Base-by-base conservation (phyloP, 139 green algal genomes). In the Limnomonas spitsbergensis region DNA sequence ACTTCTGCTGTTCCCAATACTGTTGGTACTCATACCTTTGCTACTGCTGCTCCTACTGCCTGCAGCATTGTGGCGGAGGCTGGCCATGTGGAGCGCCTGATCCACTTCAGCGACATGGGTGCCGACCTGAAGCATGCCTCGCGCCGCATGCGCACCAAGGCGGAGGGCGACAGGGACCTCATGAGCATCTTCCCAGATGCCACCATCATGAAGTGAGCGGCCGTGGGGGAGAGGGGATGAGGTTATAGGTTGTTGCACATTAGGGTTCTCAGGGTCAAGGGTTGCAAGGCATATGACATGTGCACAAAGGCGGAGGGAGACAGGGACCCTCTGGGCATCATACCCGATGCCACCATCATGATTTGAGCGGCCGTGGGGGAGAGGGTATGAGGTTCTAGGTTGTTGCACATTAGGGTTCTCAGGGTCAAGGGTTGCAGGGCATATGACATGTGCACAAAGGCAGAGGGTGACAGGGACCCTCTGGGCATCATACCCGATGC, bases 401-500 rank as follows among this genome's bases (percentile, higher is more conserved):
- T 3, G 32, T 27, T 20, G 20, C 47, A 61, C 47, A 61, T 61
- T 9, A 20, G 47, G 47, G 47, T n/a, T n/a, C n/a, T n/a, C n/a
- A n/a, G n/a, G n/a, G n/a, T n/a, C n/a, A n/a, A n/a, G n/a, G n/a
- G n/a, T n/a, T n/a, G n/a, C n/a, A n/a, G n/a, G n/a, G n/a, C n/a
- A n/a, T n/a, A n/a, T n/a, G n/a, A n/a, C 52, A 85, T 98, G 72
- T 82, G 83, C 37, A 95, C 89, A 67, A 98, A 98, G 86, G 77
- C 77, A 3, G 37, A 80, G 39, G 87, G 87, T 26, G 87, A 91
- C 61, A 54, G 52, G 53, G 74, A 76, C 27, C 76, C 89, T 40
- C 38, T 32, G 2, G 42, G 80, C 4, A 70, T 79, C 34, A 80
- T 85, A 42, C 87, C 87, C 3, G 37, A 52, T 34, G 83, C 84